These are phyloP conservation scores for Macrotyloma uniflorum DNA, from an alignment of 306 rosid species.

Conservation along the genomic window DNA sequence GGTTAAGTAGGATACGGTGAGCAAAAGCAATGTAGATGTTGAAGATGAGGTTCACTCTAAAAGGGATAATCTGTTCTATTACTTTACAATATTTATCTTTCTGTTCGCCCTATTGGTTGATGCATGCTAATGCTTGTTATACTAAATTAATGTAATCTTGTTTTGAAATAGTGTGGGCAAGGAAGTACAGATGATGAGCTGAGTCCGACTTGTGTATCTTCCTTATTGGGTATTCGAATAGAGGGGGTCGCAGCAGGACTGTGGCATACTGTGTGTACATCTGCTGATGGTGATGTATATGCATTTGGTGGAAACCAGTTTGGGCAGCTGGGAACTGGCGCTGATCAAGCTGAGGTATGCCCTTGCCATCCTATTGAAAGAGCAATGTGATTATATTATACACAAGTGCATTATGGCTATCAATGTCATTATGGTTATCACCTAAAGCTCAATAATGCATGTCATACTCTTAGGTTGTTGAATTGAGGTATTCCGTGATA, in stretches of 20 bases:
- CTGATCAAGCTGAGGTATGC: slow-evolving; percentile 85
- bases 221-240: slow-evolving; percentile 77
- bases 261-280: slow-evolving; percentile 91
- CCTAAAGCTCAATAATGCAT: not conserved
- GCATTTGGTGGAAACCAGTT: slow-evolving; percentile 95
- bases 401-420: not conserved
- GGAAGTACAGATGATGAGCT: slow-evolving; percentile 90
- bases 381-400: not conserved
- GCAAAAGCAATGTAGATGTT: slow-evolving; percentile 67
- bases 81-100: slow-evolving; percentile 37
- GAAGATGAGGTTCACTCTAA: slow-evolving; percentile 71
- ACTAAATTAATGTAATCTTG: slow-evolving; percentile 37
- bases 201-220: slow-evolving; percentile 78
- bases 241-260: slow-evolving; percentile 86
- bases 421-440: not conserved
- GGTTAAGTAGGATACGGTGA: slow-evolving; percentile 74
- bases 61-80: slow-evolving; percentile 58
- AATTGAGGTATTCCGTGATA: slow-evolving; percentile 17
- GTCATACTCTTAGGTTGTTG: not conserved
- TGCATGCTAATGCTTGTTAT: slow-evolving; percentile 37
- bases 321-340: slow-evolving; percentile 96
- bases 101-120: slow-evolving; percentile 35
- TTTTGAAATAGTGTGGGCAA: slow-evolving; percentile 85
- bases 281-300: slow-evolving; percentile 86
- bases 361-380: slow-evolving; percentile 13